Evolutionary conservation across 2,329 filamentous ascomycete genomes (phyloP), one percentile per base, ranked within the genome.

Genomic region (Calonectria crousiana): DNA sequence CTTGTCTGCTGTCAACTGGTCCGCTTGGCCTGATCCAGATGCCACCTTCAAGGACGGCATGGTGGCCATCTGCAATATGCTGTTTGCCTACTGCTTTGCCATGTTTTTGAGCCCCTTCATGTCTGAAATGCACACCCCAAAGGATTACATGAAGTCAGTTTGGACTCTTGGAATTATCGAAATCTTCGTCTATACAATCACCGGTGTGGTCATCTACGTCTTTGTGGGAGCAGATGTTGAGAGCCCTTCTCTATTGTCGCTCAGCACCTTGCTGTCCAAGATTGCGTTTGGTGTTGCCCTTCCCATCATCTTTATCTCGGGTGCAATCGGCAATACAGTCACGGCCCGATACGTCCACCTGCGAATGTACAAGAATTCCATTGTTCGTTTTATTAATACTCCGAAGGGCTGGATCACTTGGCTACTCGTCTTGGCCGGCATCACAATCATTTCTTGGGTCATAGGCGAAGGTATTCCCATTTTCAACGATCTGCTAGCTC

Each of bases 391-490:
- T 36, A 69, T 76, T 64, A 76, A 78, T 30, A 72, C 76, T 0
- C 47, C 67, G 4, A 74, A 74, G 62, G 76, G 85, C 23, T 86
- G 84, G 85, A 74, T 81, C 68, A 84, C 83, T 5, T 94, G 93
- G 93, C 80, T 91, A 4, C 85, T 76, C 3, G 90, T 95, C 28
- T 88, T 91, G 34, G 82, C 87, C 1, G 77, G 81, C 47, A 82
- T 92, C 41, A 94, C 92, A 86, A 32, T 74, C 3, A 41, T 72
- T 13, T 41, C 73, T 6, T 76, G 75, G 75, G 65, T 92, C 16
- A 66, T 93, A 23, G 91, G 91, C 89, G 90, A 93, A 79, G 90
- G 92, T 0, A 92, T 95, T 64, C 93, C 93, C 2, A 91, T 92
- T 80, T 95, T 95, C 85, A 90, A 90, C 74, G 87, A 93, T 62